These are phyloP conservation scores for Favolaschia claudopus DNA, from an alignment of 768 basidiomycete genomes.

Conservation along the genomic window DNA sequence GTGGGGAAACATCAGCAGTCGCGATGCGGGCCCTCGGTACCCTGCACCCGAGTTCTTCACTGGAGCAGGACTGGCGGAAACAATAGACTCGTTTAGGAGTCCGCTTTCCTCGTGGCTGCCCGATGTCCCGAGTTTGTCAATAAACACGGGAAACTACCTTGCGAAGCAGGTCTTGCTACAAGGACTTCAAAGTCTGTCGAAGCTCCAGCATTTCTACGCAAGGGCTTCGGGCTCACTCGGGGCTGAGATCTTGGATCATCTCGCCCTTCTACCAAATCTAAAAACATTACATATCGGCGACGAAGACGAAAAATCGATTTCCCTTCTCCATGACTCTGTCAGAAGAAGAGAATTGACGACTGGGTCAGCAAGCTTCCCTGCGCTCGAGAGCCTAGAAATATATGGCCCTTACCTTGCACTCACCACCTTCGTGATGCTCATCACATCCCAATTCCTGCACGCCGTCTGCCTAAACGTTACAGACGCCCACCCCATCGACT, in stretches of 20 bases:
- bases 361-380: background rate
- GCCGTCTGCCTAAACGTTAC: background rate
- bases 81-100: background rate
- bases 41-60: background rate
- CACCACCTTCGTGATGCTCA: background rate
- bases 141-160: background rate
- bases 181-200: background rate
- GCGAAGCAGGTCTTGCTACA: background rate
- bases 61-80: slow-evolving; percentile 3
- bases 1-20: background rate
- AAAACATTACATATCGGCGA: slow-evolving; percentile 4
- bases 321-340: background rate
- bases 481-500: background rate
- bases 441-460: background rate
- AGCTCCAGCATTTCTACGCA: background rate
- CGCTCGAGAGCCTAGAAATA: background rate
- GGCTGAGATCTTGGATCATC: background rate
- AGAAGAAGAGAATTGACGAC: background rate
- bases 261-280: background rate
- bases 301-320: background rate
- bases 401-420: background rate
- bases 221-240: background rate
- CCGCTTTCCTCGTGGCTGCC: slow-evolving; percentile 4
- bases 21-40: background rate
- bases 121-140: background rate